phyloP scores from a whole-genome alignment of 179 eudicot species.

The Silene noctiflora region DNA sequence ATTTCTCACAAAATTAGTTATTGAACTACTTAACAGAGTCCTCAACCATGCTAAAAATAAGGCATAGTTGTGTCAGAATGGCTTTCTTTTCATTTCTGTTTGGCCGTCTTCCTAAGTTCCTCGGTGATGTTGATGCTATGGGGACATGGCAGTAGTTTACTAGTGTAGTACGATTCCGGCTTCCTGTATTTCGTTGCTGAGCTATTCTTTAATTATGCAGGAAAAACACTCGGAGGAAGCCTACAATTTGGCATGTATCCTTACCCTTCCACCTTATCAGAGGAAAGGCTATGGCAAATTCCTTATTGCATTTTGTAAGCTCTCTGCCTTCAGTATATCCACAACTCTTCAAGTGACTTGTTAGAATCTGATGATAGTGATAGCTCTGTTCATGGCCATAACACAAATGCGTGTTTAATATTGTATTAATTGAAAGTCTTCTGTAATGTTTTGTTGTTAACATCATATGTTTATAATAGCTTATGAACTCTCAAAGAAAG shows the following conservation, averaged over 20 bases:
- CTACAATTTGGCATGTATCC: slow-evolving; percentile 88
- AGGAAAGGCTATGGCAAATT: slow-evolving; percentile 98
- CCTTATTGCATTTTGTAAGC: slow-evolving; percentile 89
- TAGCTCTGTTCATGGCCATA: slow-evolving; percentile 3
- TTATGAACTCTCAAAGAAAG: slow-evolving; percentile 96
- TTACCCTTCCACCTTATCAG: slow-evolving; percentile 95
- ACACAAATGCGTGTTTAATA: slow-evolving; percentile 1
- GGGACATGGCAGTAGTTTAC: not conserved
- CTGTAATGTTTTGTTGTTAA: slow-evolving; percentile 1
- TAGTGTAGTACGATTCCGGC: not conserved
- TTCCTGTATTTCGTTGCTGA: not conserved
- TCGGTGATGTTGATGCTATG: not conserved
- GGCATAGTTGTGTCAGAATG: not conserved
- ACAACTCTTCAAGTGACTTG: not conserved
- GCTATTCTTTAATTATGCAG: slow-evolving; percentile 33
- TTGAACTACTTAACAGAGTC: not conserved
- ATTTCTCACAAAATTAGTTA: too few relatives aligned
- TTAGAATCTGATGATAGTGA: not conserved
- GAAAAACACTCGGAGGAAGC: slow-evolving; percentile 97
- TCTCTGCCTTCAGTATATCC: slow-evolving; percentile 2
- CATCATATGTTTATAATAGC: slow-evolving; percentile 41
- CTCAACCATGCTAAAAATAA: not conserved
- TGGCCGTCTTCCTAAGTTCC: not conserved
- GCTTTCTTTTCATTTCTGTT: not conserved
- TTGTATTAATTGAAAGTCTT: not conserved